Conservation (phyloP, 805 yeast species). For the Candida awuae region DNA sequence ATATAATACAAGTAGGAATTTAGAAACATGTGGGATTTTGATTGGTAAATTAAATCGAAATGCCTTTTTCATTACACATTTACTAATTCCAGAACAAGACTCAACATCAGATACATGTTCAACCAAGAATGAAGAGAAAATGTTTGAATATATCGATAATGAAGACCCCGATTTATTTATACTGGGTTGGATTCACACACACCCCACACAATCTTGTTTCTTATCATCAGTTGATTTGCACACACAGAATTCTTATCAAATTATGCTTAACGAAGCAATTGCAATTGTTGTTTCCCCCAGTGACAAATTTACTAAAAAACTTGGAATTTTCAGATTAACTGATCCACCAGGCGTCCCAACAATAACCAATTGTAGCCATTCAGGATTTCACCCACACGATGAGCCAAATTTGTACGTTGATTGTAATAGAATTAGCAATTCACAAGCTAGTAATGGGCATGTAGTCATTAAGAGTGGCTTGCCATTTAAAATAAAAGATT, state of each 20-base stretch:
- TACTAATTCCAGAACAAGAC: conserved; percentile 56
- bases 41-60: conserved; percentile 55
- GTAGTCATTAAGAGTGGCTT: conserved; percentile 37
- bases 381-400: conserved; percentile 57
- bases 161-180: conserved; percentile 43
- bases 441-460: conserved; percentile 35
- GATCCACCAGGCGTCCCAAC: conserved; percentile 58
- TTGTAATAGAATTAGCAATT: conserved; percentile 31
- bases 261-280: conserved; percentile 61
- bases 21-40: conserved; percentile 62
- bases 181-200: conserved; percentile 73
- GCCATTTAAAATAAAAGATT: conserved; percentile 42
- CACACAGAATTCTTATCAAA: conserved; percentile 60
- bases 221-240: conserved; percentile 59
- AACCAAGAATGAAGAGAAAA: conserved; percentile 50
- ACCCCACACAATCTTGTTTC: conserved; percentile 67
- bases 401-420: conserved; percentile 42
- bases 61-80: conserved; percentile 55
- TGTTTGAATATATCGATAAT: conserved; percentile 48
- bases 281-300: conserved; percentile 61
- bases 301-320: conserved; percentile 32
- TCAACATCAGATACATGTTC: conserved; percentile 56
- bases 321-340: conserved; percentile 54
- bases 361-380: conserved; percentile 40
- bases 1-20: conserved; percentile 39